Conservation (phyloP, 768 basidiomycete genomes). For the Amanita exitialis region DNA sequence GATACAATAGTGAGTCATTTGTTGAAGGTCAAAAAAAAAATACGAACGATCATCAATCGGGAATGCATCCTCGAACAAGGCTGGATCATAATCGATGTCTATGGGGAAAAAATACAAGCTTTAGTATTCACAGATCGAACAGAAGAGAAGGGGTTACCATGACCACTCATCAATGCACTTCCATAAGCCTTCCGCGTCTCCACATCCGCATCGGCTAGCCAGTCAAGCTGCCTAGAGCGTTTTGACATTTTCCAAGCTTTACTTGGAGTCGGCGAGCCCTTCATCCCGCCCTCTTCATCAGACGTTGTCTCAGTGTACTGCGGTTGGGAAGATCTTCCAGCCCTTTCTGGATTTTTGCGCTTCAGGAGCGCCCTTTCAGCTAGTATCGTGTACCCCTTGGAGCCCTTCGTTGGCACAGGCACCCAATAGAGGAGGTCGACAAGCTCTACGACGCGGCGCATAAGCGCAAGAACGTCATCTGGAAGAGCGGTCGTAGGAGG, state of each 20-base stretch:
- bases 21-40: constrained; percentile 1
- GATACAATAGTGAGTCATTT: constrained; percentile 6
- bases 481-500: constrained; percentile 10
- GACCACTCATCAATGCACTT: constrained; percentile 13
- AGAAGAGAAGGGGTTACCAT: constrained; percentile 10
- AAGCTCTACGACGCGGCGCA: constrained; percentile 11
- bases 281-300: constrained; percentile 2
- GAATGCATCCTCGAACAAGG: constrained; percentile 13
- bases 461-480: constrained; percentile 12
- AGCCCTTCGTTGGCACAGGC: constrained; percentile 10
- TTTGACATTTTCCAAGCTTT: constrained; percentile 1
- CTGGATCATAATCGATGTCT: constrained; percentile 13
- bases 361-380: constrained; percentile 1
- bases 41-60: constrained; percentile 10
- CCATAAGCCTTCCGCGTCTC: constrained; percentile 14
- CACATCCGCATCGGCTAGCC: constrained; percentile 9
- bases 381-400: constrained; percentile 4
- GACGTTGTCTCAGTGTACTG: constrained; percentile 6
- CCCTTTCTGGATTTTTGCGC: constrained; percentile 8
- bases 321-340: constrained; percentile 5
- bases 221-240: constrained; percentile 6
- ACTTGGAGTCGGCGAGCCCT: neutral
- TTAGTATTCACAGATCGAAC: constrained; percentile 6
- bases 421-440: constrained; percentile 14
- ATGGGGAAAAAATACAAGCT: constrained; percentile 6